Percentiles rank a stretch among this genome's conserved stretches.
These are phyloP conservation scores for Coix lacrymajobi DNA, from an alignment of 176 grass and related monocot genomes.

Conservation along the genomic window DNA sequence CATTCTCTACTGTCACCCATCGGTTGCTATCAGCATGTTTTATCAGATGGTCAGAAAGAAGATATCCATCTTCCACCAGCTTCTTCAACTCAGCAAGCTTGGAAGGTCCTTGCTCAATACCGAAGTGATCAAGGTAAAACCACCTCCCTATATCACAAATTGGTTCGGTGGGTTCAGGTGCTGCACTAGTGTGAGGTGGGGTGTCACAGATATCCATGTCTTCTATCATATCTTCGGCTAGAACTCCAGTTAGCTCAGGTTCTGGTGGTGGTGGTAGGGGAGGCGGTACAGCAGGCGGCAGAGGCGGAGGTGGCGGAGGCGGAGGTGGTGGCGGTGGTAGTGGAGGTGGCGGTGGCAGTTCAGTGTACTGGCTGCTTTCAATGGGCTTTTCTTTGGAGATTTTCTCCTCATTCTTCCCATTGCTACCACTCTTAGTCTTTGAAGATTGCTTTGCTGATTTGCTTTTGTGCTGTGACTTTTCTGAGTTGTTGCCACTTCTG, in stretches of 20 bases:
- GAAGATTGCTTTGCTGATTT: constrained; percentile 63
- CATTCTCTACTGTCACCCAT: constrained; percentile 94
- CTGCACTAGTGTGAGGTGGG: constrained; percentile 60
- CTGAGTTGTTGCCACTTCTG: constrained; percentile 46
- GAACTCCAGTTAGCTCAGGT: constrained; percentile 32
- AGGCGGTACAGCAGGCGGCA: constrained; percentile 54
- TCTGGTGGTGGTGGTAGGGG: constrained; percentile 49
- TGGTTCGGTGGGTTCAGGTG: constrained; percentile 39
- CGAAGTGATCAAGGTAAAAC: constrained; percentile 89
- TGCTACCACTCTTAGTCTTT: constrained; percentile 60
- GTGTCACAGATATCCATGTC: constrained; percentile 99
- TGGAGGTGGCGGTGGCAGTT: constrained; percentile 57
- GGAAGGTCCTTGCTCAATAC: constrained; percentile 84
- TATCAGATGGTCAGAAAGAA: constrained; percentile 96
- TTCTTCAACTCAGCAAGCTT: constrained; percentile 67
- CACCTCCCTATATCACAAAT: constrained; percentile 56
- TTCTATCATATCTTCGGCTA: constrained; percentile 83
- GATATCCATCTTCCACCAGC: constrained; percentile 72
- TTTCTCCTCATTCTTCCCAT: constrained; percentile 58
- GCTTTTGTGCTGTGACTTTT: constrained; percentile 52
- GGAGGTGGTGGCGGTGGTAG: constrained; percentile 49
- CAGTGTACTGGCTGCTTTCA: constrained; percentile 41
- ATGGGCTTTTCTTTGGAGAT: constrained; percentile 57
- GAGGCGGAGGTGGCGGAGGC: constrained; percentile 54
- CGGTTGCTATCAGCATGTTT: constrained; percentile 81